Conservation (phyloP, 176 grass and related monocot genomes). For the Areca catechu region DNA sequence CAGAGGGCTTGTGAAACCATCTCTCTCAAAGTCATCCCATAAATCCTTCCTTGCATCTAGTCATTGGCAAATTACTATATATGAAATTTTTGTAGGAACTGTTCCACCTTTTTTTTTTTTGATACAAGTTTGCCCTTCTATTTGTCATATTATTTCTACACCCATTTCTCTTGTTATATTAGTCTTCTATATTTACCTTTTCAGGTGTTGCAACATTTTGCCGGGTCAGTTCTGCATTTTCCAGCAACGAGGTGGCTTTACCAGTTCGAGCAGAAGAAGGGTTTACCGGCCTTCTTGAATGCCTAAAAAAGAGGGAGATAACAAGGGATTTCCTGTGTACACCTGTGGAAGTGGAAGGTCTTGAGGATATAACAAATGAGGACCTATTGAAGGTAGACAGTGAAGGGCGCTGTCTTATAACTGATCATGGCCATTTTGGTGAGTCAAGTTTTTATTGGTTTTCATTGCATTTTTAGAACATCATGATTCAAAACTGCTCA, state of each 20-base stretch:
- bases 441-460: constrained; percentile 5
- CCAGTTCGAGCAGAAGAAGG: constrained; percentile 88
- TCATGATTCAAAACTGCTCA: too few relatives aligned
- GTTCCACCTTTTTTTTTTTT: too few relatives aligned
- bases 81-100: too few relatives aligned
- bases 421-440: constrained; percentile 94
- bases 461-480: too few relatives aligned
- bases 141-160: neutral
- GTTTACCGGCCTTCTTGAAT: constrained; percentile 58
- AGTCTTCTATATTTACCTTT: constrained; percentile 1
- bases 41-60: too few relatives aligned
- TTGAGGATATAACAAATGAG: constrained; percentile 60
- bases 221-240: constrained; percentile 74
- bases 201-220: constrained; percentile 93
- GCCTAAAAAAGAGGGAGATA: constrained; percentile 31
- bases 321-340: constrained; percentile 38
- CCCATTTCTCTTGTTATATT: neutral
- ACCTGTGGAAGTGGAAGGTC: constrained; percentile 42
- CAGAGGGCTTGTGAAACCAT: too few relatives aligned
- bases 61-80: too few relatives aligned
- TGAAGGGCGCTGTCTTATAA: constrained; percentile 86
- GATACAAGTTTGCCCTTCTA: too few relatives aligned
- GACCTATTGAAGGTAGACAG: constrained; percentile 65
- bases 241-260: constrained; percentile 63
- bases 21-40: too few relatives aligned